Conservation (phyloP, 1,284 basidiomycete species). For the Afroboletus lepidellus region DNA sequence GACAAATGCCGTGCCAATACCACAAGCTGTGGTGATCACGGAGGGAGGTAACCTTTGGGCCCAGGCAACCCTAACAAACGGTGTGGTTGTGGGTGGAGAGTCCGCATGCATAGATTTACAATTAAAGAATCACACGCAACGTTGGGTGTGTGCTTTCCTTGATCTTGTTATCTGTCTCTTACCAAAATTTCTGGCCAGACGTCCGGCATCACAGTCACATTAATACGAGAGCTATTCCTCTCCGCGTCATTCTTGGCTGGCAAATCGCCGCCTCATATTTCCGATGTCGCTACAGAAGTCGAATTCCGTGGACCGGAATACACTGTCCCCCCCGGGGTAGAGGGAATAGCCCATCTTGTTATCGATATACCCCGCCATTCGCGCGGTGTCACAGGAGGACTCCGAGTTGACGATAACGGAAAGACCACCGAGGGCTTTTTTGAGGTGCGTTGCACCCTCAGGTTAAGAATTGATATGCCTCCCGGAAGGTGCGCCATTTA, state of each 20-base stretch:
- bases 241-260: conserved; percentile 41
- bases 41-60: conserved; percentile 78
- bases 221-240: conserved; percentile 59
- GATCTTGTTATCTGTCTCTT: neutral
- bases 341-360: conserved; percentile 73
- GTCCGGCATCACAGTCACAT: conserved; percentile 55
- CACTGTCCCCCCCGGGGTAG: conserved; percentile 63
- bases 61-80: conserved; percentile 62
- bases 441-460: conserved; percentile 44
- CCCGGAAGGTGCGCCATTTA: conserved; percentile 27
- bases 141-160: conserved; percentile 51
- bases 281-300: conserved; percentile 65
- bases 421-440: conserved; percentile 55
- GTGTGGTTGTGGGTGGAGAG: conserved; percentile 62
- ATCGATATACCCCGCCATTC: conserved; percentile 68
- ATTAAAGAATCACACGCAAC: conserved; percentile 74
- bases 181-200: conserved; percentile 45
- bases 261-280: conserved; percentile 48
- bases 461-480: conserved; percentile 28
- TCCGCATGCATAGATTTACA: conserved; percentile 69
- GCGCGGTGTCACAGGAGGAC: conserved; percentile 59
- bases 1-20: conserved; percentile 37
- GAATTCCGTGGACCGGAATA: conserved; percentile 72
- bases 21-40: conserved; percentile 62
- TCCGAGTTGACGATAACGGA: conserved; percentile 35